These are phyloP conservation scores for Colletotrichum higginsianum DNA, from an alignment of 2,329 filamentous ascomycete species.

Conservation along the genomic window DNA sequence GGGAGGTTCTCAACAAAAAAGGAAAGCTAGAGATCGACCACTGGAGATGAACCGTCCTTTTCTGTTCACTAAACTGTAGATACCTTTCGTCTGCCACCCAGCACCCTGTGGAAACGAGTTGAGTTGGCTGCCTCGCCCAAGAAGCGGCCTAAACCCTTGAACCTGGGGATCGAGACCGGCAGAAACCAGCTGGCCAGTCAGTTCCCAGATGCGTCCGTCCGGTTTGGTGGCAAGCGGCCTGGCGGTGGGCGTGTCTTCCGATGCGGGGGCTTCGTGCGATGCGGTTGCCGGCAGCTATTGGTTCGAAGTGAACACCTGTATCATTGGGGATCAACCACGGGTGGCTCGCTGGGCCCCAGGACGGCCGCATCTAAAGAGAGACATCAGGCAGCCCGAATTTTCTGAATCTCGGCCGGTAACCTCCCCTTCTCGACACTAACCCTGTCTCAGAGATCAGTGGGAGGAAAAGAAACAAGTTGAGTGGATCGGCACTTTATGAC, in stretches of 20 bases:
- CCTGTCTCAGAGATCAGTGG: conserved; percentile 41
- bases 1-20: conserved; percentile 41
- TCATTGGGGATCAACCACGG: conserved; percentile 28
- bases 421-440: conserved; percentile 39
- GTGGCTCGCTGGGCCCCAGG: conserved; percentile 32
- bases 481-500: conserved; percentile 41
- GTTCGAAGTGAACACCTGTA: conserved; percentile 17
- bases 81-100: conserved; percentile 16
- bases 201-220: background rate
- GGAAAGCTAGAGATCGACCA: conserved; percentile 13
- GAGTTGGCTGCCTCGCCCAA: conserved; percentile 16
- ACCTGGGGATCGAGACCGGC: conserved; percentile 16
- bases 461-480: conserved; percentile 39
- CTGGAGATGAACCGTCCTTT: conserved; percentile 14
- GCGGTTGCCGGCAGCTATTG: conserved; percentile 21
- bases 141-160: conserved; percentile 27
- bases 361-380: conserved; percentile 29
- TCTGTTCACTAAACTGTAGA: conserved; percentile 22
- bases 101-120: conserved; percentile 12
- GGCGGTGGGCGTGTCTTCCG: conserved; percentile 9
- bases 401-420: conserved; percentile 27
- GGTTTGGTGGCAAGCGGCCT: conserved; percentile 10
- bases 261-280: conserved; percentile 1
- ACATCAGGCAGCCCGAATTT: conserved; percentile 37
- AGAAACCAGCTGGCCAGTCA: conserved; percentile 25